Evolutionary conservation across 768 basidiomycete species (phyloP), one percentile per base, ranked within the genome.

Genomic region (Flagelloscypha sp.): DNA sequence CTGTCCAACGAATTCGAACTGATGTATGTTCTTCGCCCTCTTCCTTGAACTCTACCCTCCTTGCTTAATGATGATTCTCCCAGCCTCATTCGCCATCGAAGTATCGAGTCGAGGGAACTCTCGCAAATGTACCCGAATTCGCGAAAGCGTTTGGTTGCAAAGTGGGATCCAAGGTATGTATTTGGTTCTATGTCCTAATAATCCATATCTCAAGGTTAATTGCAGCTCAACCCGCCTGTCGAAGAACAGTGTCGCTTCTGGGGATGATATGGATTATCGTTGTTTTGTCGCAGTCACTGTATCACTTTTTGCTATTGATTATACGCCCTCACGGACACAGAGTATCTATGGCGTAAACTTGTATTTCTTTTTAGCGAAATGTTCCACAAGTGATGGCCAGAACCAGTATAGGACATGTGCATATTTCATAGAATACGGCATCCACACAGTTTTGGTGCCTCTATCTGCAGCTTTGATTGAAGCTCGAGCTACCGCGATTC

Each of bases 61-160:
- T n/a, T n/a, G n/a, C n/a, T n/a, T n/a, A n/a, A n/a, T n/a, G n/a
- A n/a, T n/a, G n/a, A n/a, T n/a, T n/a, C n/a, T n/a, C n/a, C n/a
- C n/a, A n/a, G n/a, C 87, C 90, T 12, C 92, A 94, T 52, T 87
- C 88, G 6, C 90, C 92, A 1, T 69, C 66, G 43, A 66, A 71
- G 20, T 90, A 70, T 62, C 75, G 92, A 27, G 79, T 85, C 7
- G 81, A 87, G 30, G 93, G 93, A 2, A 93, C 93, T 0, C 65
- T 95, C 5, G 78, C 60, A 42, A 93, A 95, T 48, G 79, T 90
- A 33, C 81, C 81, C 0, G 85, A 87, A 55, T 97, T 97, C 50
- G 88, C 89, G 1, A 56, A 76, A 46, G 88, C 84, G 15, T 97
- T 92, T 63, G 75, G 79, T 30, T 97, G 92, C 48, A 71, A 83